Evolutionary conservation across 768 basidiomycete species (phyloP).

Genomic region (Coprinellus aureogranulatus): DNA sequence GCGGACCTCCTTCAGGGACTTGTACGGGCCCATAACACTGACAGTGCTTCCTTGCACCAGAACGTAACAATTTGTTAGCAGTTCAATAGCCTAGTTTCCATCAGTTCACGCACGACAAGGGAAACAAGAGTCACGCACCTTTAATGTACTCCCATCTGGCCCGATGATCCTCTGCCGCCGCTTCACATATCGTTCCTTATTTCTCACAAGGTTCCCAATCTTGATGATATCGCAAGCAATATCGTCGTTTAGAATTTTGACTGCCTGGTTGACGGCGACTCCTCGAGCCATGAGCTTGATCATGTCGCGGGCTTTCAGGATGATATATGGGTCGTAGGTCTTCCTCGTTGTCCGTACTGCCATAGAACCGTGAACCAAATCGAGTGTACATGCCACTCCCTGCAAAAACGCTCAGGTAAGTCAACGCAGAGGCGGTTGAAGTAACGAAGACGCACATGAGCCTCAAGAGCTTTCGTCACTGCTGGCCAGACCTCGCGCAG

Average conservation of each 20-base stretch:
- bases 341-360: slow-evolving; percentile 95
- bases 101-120: neutral
- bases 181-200: slow-evolving; percentile 97
- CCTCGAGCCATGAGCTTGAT: slow-evolving; percentile 93
- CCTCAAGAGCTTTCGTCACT: slow-evolving; percentile 79
- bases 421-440: neutral
- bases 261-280: slow-evolving; percentile 79
- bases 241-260: slow-evolving; percentile 86
- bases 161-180: slow-evolving; percentile 94
- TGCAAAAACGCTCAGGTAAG: slow-evolving; percentile 25
- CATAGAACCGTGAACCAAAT: slow-evolving; percentile 96
- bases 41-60: slow-evolving; percentile 98
- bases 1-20: slow-evolving; percentile 92
- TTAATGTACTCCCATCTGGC: slow-evolving; percentile 94
- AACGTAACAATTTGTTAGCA: slow-evolving; percentile 94
- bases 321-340: slow-evolving; percentile 94
- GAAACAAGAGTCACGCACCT: slow-evolving; percentile 51
- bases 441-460: slow-evolving; percentile 52
- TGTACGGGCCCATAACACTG: slow-evolving; percentile 95
- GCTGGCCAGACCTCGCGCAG: slow-evolving; percentile 92
- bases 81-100: slow-evolving; percentile 79
- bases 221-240: slow-evolving; percentile 97
- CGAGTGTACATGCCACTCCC: slow-evolving; percentile 89
- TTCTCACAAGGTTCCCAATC: slow-evolving; percentile 89
- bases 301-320: slow-evolving; percentile 94